phyloP scores from a whole-genome alignment of 148 eudicot species.

The Vaccinium darrowii region DNA sequence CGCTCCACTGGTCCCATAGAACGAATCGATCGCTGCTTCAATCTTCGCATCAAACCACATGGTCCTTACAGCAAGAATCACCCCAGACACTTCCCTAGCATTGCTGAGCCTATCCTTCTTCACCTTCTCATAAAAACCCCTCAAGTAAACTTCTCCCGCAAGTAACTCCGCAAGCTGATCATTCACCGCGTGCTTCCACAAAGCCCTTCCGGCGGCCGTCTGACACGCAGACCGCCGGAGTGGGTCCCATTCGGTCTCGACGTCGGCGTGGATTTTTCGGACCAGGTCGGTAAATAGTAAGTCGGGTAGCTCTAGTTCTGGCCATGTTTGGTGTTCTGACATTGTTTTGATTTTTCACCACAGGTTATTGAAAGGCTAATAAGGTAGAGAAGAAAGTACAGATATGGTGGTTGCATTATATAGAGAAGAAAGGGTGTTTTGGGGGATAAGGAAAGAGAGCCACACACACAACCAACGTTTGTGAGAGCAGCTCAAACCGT shows the following conservation, averaged over 20 bases:
- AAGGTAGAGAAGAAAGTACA: conserved; percentile 22
- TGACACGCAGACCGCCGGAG: conserved; percentile 74
- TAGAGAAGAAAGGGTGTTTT: conserved; percentile 15
- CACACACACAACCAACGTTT: conserved; percentile 68
- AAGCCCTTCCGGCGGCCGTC: conserved; percentile 87
- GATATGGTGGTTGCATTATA: conserved; percentile 30
- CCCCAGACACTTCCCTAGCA: conserved; percentile 84
- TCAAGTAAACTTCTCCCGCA: conserved; percentile 78
- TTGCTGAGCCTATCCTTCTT: conserved; percentile 61
- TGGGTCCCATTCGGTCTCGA: conserved; percentile 64
- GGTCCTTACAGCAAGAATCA: conserved; percentile 82
- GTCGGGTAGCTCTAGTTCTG: conserved; percentile 60
- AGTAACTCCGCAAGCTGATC: conserved; percentile 80
- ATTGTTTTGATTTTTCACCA: conserved; percentile 20
- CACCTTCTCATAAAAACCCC: conserved; percentile 67
- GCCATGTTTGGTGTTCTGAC: conserved; percentile 59
- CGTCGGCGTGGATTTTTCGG: conserved; percentile 47
- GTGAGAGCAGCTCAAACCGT: conserved; percentile 35
- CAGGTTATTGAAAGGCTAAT: conserved; percentile 16
- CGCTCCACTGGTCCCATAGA: conserved; percentile 40
- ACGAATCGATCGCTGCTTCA: conserved; percentile 63
- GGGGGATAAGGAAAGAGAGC: conserved; percentile 93
- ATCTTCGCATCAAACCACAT: conserved; percentile 88
- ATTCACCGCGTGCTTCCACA: conserved; percentile 80
- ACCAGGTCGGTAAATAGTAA: conserved; percentile 34